Conservation (phyloP, 768 basidiomycete species). For the Lentinula aciculospora region DNA sequence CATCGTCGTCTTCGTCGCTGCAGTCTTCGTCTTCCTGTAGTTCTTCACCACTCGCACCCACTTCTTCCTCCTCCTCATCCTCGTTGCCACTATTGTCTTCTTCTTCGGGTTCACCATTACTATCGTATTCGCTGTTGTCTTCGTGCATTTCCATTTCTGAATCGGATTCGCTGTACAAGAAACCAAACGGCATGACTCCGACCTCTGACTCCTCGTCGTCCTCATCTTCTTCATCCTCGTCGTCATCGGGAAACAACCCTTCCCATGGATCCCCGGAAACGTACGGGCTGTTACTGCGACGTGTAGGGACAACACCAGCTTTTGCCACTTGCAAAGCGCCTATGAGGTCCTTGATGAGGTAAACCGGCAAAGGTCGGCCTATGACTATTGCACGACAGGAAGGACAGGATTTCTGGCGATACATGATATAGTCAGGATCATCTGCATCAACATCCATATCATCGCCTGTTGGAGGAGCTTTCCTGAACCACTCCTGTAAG, state of each 20-base stretch:
- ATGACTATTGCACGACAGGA: constrained; percentile 57
- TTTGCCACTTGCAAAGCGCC: constrained; percentile 43
- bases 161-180: not conserved
- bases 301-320: constrained; percentile 11
- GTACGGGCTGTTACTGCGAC: constrained; percentile 21
- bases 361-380: constrained; percentile 62
- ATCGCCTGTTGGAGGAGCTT: constrained; percentile 44
- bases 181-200: constrained; percentile 16
- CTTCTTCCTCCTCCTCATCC: constrained; percentile 22
- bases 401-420: constrained; percentile 66
- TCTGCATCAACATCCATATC: constrained; percentile 31
- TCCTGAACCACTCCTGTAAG: constrained; percentile 74
- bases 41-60: constrained; percentile 23
- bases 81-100: constrained; percentile 29
- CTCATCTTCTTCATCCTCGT: constrained; percentile 33
- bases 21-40: constrained; percentile 27
- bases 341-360: constrained; percentile 58
- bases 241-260: constrained; percentile 53
- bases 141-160: not conserved
- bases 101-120: constrained; percentile 17
- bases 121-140: not conserved
- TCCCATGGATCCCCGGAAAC: constrained; percentile 61
- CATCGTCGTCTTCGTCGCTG: constrained; percentile 28
- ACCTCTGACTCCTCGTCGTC: constrained; percentile 21
- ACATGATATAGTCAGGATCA: constrained; percentile 41